Evolutionary conservation across 139 green algal species (phyloP).

Genomic region (Eudorina sp.): DNA sequence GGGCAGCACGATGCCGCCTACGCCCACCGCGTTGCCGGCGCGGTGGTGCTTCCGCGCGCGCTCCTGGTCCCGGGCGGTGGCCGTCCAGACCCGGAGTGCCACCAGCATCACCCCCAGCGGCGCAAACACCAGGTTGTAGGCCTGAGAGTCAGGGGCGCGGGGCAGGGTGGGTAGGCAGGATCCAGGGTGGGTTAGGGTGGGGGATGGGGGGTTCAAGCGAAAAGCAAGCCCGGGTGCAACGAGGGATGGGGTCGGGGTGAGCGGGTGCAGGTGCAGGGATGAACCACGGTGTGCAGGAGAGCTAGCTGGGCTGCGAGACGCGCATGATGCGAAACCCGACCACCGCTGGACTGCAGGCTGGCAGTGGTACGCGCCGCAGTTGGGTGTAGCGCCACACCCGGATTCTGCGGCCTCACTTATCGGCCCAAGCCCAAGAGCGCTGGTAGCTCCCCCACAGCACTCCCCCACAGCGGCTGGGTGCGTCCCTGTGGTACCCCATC

Average conservation of each 20-base stretch:
- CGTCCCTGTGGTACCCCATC: no score
- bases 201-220: neutral
- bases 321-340: neutral
- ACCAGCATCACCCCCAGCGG: constrained; percentile 21
- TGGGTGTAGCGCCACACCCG: neutral
- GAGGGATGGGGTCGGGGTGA: neutral
- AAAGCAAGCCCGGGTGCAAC: neutral
- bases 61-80: neutral
- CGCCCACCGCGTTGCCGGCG: neutral
- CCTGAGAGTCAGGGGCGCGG: neutral
- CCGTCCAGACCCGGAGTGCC: neutral
- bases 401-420: neutral
- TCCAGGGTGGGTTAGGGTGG: neutral
- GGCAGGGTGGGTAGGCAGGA: neutral
- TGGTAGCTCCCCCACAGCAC: no score
- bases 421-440: neutral
- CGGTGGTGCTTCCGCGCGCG: neutral
- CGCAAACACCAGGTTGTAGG: constrained; percentile 36
- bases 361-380: no score
- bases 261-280: neutral
- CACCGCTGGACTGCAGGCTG: no score
- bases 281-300: neutral
- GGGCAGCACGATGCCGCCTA: neutral
- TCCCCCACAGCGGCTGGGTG: no score
- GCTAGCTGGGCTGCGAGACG: no score